These are phyloP conservation scores for Populus pruinosa DNA, from an alignment of 345 rosid species.

Conservation along the genomic window DNA sequence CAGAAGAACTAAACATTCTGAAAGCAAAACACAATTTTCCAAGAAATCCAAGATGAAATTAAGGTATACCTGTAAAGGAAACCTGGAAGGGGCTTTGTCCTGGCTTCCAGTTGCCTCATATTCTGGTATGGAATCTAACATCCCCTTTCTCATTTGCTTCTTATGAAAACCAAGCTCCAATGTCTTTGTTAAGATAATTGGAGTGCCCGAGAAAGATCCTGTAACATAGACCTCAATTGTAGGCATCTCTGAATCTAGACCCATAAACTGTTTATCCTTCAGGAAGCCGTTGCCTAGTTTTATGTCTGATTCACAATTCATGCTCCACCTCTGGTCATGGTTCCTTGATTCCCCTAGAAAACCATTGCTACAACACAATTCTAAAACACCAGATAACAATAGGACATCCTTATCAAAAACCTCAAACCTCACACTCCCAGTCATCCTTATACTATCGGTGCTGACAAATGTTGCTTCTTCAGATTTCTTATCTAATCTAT, in stretches of 20 bases:
- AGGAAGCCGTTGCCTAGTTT: conserved; percentile 17
- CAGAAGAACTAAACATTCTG: background rate
- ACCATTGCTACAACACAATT: conserved; percentile 15
- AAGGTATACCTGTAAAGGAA: conserved; percentile 17
- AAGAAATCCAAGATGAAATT: background rate
- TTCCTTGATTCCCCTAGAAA: conserved; percentile 15
- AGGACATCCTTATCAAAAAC: conserved; percentile 23
- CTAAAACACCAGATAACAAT: conserved; percentile 22
- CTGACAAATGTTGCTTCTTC: conserved; percentile 38
- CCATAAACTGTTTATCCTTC: conserved; percentile 11
- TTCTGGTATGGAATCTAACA: conserved; percentile 22
- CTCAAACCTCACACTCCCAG: conserved; percentile 22
- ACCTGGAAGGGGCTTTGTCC: conserved; percentile 7
- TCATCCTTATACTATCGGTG: conserved; percentile 25
- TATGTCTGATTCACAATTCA: conserved; percentile 22
- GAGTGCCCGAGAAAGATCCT: conserved; percentile 26
- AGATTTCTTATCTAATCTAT: conserved; percentile 30
- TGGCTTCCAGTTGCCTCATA: conserved; percentile 12
- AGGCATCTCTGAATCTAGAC: conserved; percentile 15
- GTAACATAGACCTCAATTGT: conserved; percentile 30
- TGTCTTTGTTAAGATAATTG: conserved; percentile 24
- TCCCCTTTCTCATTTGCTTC: conserved; percentile 15
- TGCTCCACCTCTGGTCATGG: conserved; percentile 21
- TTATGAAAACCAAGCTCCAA: conserved; percentile 15
- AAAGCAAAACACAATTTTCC: background rate